Evolutionary conservation across 2,329 filamentous ascomycete genomes (phyloP).

Genomic region (Pyrenochaeta sp.): DNA sequence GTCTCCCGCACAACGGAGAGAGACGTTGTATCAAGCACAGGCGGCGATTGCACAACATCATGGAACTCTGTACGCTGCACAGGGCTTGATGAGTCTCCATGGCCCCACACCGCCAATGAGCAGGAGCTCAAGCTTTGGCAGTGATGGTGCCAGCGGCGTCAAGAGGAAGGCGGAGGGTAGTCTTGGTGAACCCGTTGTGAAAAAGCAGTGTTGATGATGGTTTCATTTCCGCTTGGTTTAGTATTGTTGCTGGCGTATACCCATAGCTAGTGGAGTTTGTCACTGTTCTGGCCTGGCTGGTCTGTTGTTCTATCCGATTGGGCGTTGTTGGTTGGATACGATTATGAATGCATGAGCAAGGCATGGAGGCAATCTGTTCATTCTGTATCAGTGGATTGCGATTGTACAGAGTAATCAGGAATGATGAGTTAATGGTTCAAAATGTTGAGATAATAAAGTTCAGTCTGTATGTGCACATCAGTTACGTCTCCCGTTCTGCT

Average conservation of each 20-base stretch:
- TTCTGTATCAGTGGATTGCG: too few species aligned
- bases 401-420: too few species aligned
- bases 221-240: neutral
- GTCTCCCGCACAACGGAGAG: constrained; percentile 4
- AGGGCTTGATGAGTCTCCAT: constrained; percentile 12
- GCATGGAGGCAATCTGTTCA: too few species aligned
- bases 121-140: constrained; percentile 32
- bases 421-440: too few species aligned
- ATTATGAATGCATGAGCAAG: too few species aligned
- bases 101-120: constrained; percentile 39
- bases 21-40: constrained; percentile 9
- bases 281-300: too few species aligned
- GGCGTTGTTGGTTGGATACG: too few species aligned
- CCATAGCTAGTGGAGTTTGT: neutral
- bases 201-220: constrained; percentile 25
- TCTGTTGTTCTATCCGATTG: too few species aligned
- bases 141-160: constrained; percentile 18
- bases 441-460: too few species aligned
- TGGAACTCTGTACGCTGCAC: constrained; percentile 9
- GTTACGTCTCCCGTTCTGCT: too few species aligned
- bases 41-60: constrained; percentile 7
- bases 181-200: constrained; percentile 16
- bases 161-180: constrained; percentile 37
- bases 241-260: constrained; percentile 1
- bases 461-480: too few species aligned